Evolutionary conservation across 345 rosid species (phyloP).

Genomic region (Carallia brachiata): DNA sequence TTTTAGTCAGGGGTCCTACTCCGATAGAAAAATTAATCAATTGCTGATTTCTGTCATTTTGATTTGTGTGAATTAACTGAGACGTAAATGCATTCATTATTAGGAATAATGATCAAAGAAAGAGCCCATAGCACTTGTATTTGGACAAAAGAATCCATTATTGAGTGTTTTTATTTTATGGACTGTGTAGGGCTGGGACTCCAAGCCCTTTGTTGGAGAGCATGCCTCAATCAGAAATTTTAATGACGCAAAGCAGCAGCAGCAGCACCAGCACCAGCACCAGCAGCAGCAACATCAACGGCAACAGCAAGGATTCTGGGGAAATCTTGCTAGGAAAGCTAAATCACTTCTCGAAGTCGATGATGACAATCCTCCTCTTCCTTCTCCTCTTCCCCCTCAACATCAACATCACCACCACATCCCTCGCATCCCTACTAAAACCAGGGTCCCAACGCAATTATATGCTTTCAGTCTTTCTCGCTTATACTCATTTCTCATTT

Average conservation of each 20-base stretch:
- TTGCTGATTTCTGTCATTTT: too few species aligned
- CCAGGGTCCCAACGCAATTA: slow-evolving; percentile 6
- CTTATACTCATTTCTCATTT: background rate
- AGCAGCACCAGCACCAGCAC: slow-evolving; percentile 13
- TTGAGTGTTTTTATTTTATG: too few species aligned
- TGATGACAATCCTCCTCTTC: background rate
- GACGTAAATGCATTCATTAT: too few species aligned
- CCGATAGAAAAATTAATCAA: too few species aligned
- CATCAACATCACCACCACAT: background rate
- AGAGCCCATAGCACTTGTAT: too few species aligned
- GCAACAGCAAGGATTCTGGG: slow-evolving; percentile 16
- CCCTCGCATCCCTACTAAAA: slow-evolving; percentile 8
- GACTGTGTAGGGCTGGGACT: too few species aligned
- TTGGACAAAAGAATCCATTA: too few species aligned
- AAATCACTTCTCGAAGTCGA: slow-evolving; percentile 28
- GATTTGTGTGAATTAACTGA: too few species aligned
- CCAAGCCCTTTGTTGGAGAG: background rate
- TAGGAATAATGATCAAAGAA: too few species aligned
- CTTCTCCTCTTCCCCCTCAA: slow-evolving; percentile 2
- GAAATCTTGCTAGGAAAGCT: slow-evolving; percentile 29
- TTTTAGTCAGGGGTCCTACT: too few species aligned
- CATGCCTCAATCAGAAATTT: slow-evolving; percentile 40
- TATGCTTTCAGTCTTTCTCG: background rate
- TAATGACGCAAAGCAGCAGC: slow-evolving; percentile 45
- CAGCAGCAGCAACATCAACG: too few species aligned